phyloP scores from a whole-genome alignment of 2,329 filamentous ascomycete species.

The Dryadomyces quercivorus region DNA sequence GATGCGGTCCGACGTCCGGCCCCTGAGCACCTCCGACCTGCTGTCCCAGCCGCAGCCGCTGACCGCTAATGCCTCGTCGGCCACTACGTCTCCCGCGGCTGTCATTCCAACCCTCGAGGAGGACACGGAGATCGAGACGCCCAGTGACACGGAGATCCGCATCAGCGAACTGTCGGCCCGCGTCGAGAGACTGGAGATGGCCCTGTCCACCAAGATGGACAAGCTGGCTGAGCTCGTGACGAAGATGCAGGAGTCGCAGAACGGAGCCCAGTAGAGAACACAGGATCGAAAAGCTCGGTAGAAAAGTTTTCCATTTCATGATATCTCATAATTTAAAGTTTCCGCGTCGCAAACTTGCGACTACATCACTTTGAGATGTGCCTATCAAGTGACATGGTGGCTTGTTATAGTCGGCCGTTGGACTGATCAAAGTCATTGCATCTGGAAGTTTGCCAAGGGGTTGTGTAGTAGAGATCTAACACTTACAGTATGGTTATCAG shows the following conservation, averaged over 20 bases:
- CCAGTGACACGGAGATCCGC: conserved; percentile 23
- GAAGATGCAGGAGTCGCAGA: conserved; percentile 20
- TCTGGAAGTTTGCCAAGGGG: too few species aligned
- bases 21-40: conserved; percentile 7
- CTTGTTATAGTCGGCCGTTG: too few species aligned
- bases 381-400: too few species aligned
- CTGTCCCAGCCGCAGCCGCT: not conserved
- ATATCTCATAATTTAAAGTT: not conserved
- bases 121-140: conserved; percentile 12
- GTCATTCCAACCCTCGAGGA: conserved; percentile 2
- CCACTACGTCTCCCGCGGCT: not conserved
- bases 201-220: conserved; percentile 43
- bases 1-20: conserved; percentile 1
- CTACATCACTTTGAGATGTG: too few species aligned
- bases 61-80: not conserved
- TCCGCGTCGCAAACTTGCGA: not conserved
- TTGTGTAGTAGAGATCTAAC: too few species aligned
- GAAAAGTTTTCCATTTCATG: not conserved
- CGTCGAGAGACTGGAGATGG: conserved; percentile 36
- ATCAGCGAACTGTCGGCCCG: conserved; percentile 42
- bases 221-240: conserved; percentile 41
- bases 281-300: not conserved
- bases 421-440: too few species aligned
- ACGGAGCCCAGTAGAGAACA: not conserved
- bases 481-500: too few species aligned